These are phyloP conservation scores for Begonia masoniana DNA, from an alignment of 306 rosid genomes.

Conservation along the genomic window DNA sequence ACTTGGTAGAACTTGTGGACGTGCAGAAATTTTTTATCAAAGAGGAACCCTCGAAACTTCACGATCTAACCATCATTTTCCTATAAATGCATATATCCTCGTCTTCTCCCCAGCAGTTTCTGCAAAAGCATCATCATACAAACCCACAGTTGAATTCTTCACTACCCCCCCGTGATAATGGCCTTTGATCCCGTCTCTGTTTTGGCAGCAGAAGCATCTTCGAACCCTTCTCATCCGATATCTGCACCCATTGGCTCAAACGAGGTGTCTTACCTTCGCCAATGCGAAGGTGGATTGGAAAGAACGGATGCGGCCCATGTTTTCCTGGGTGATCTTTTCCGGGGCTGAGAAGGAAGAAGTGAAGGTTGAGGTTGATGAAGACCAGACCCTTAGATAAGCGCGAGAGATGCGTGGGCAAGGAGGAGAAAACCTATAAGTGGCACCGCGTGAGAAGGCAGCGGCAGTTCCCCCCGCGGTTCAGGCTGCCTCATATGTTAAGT, in stretches of 20 bases:
- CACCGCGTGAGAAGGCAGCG: conserved; percentile 14
- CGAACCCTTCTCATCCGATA: conserved; percentile 8
- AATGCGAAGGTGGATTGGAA: conserved; percentile 12
- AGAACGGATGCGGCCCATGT: conserved; percentile 25
- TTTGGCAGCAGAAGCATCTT: conserved; percentile 6
- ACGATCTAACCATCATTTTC: background rate
- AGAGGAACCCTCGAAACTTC: background rate
- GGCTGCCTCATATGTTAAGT: conserved; percentile 25
- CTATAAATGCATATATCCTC: background rate
- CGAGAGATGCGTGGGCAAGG: conserved; percentile 17
- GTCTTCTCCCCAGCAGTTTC: background rate
- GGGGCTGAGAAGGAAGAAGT: conserved; percentile 19
- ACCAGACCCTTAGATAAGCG: conserved; percentile 16
- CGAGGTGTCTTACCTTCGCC: conserved; percentile 10
- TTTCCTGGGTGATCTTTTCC: conserved; percentile 24
- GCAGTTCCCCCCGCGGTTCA: conserved; percentile 22
- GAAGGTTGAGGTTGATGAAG: conserved; percentile 30
- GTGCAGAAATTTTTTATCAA: background rate
- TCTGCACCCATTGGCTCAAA: conserved; percentile 1
- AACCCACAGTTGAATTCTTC: background rate
- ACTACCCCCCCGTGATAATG: background rate
- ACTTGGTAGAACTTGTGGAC: background rate
- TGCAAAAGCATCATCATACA: background rate
- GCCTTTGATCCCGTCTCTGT: conserved; percentile 7
- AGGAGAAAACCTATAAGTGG: conserved; percentile 17